Base-by-base conservation (phyloP, 768 basidiomycete genomes). In the Auricularia sp. region DNA sequence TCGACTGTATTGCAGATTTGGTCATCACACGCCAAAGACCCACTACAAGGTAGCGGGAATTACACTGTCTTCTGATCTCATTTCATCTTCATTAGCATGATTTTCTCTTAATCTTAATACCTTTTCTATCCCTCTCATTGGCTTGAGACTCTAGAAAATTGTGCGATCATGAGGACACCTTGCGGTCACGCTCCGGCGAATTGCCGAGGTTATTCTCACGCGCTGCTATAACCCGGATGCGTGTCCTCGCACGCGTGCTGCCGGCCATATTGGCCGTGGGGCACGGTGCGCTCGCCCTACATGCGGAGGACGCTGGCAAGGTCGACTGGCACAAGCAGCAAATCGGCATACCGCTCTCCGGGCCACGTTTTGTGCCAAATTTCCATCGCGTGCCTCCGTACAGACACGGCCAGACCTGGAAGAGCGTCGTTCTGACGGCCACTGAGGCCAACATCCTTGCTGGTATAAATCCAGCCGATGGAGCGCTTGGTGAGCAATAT, bases 311-410 rank as follows among this genome's bases (percentile, higher is more conserved):
- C 65, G 89, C 85, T 64, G 90, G 91, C 54, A 77, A 89, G 54
- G 81, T 94, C 58, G 94, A 96, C 78, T 98, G 94, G 94, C 83
- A 97, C 75, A 89, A 85, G 69, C 75, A 80, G 14, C 81, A 89
- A 34, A 77, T 92, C 64, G 94, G 94, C 16, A 81, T 88, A 3
- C 90, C 92, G 0, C 78, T 87, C 3, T 73, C 80, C 37, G 76
- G 79, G 8, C 79, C 84, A 2, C 72, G 69, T 0, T 70, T 79
- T 18, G 83, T 82, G 1, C 92, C 93, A 0, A 73, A 79, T 8
- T 86, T 93, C 68, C 82, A 84, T 68, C 69, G 75, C 42, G 72
- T 78, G 8, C 72, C 70, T 35, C 72, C 64, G 11, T 68, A 66
- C 11, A 65, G 68, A 63, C 68, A 70, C 42, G 69, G 72, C 36